A percentile compares a stretch with the other conserved stretches of the same genome.
Evolutionary conservation across 176 grass and related monocot genomes (phyloP).

Genomic region (Tillandsia leiboldiana): DNA sequence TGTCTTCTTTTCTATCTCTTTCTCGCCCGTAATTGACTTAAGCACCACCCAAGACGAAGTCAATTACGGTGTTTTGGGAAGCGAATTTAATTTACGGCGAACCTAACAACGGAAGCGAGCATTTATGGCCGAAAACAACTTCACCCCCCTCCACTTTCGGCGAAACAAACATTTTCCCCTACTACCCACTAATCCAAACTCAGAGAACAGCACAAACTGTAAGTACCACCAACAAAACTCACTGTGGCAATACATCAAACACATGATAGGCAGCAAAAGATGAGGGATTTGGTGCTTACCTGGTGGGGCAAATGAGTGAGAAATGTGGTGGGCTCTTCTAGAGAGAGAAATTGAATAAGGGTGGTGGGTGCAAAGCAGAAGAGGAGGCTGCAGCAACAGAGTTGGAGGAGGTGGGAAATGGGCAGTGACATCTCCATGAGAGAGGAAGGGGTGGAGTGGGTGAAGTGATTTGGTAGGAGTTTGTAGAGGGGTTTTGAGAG

Average conservation of each 20-base stretch:
- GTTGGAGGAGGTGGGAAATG: background rate
- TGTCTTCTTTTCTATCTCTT: too few relatives aligned
- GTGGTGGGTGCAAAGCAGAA: background rate
- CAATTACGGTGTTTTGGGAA: too few relatives aligned
- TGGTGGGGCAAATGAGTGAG: background rate
- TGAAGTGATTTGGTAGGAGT: background rate
- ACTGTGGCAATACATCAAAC: background rate
- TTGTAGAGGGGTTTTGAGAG: background rate
- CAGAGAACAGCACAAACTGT: too few relatives aligned
- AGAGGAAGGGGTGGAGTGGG: background rate
- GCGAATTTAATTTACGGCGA: too few relatives aligned
- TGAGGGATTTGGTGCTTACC: background rate
- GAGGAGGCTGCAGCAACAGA: background rate
- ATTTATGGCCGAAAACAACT: too few relatives aligned
- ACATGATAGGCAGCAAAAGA: background rate
- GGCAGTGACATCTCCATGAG: background rate
- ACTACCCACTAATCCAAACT: too few relatives aligned
- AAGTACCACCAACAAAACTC: too few relatives aligned
- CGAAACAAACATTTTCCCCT: too few relatives aligned
- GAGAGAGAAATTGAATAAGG: background rate
- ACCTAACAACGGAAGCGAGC: too few relatives aligned
- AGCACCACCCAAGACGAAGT: too few relatives aligned
- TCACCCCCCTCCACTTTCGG: too few relatives aligned
- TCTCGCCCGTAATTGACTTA: too few relatives aligned
- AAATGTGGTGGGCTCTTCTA: background rate